Conservation (phyloP, 164 flowering plant species). For the Magnolia kwangsiensis region DNA sequence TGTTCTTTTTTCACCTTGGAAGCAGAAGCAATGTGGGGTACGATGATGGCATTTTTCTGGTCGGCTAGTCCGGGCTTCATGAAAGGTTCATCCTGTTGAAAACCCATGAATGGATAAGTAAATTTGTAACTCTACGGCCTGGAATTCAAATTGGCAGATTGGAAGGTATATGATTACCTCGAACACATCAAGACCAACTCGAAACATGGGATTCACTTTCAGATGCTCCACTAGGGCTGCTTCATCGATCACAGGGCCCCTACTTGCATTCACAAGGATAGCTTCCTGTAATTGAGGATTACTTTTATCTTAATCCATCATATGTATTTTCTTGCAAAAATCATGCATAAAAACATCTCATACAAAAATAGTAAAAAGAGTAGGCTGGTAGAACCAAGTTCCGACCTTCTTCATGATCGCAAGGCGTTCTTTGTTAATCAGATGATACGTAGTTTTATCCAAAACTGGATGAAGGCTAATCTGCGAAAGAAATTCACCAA, state of each 20-base stretch:
- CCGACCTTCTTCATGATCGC: slow-evolving; percentile 86
- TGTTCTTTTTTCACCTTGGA: slow-evolving; percentile 62
- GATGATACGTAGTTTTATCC: slow-evolving; percentile 94
- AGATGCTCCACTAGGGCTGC: slow-evolving; percentile 91
- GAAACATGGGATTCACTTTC: slow-evolving; percentile 89
- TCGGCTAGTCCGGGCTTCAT: slow-evolving; percentile 98
- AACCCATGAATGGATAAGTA: slow-evolving; percentile 2
- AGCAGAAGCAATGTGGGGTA: slow-evolving; percentile 98
- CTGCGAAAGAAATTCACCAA: slow-evolving; percentile 26
- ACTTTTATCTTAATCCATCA: neutral
- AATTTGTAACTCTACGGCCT: slow-evolving; percentile 2
- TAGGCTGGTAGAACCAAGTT: neutral
- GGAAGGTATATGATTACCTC: slow-evolving; percentile 46
- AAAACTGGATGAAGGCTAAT: slow-evolving; percentile 90
- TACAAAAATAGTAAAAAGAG: neutral
- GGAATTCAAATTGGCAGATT: neutral
- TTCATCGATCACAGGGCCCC: slow-evolving; percentile 97
- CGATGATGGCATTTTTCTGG: slow-evolving; percentile 85
- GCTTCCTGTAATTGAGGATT: slow-evolving; percentile 59
- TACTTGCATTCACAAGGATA: slow-evolving; percentile 85
- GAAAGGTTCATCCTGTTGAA: slow-evolving; percentile 80
- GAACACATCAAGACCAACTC: slow-evolving; percentile 97
- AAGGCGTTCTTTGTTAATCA: slow-evolving; percentile 84
- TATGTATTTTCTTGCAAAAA: neutral
- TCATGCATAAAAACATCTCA: neutral